Base-by-base conservation (phyloP, 352 stramenopile species). In the Globisporangium orthogonon region DNA sequence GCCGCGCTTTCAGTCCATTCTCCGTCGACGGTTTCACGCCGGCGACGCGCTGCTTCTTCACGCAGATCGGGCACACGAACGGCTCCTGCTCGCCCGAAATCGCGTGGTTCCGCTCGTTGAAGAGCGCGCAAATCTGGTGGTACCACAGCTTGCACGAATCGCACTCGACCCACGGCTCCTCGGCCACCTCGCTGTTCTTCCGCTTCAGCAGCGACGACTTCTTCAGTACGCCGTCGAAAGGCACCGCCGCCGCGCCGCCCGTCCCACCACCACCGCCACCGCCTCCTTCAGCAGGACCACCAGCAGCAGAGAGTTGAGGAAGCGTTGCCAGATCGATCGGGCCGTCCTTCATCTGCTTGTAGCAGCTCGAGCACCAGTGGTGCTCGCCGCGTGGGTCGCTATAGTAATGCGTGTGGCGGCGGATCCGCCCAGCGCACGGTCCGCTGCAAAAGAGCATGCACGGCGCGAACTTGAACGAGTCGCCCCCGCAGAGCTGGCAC, bases 41-140 rank as follows among this genome's bases (percentile, higher is more conserved):
- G 54, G 74, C 69, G 7, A 69, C 69, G 5, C 85, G 85, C 53
- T 91, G 77, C 63, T 94, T 94, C 57, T 90, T 89, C 18, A 91
- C 82, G 62, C 85, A 94, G 55, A 94, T 89, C 4, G 85, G 85
- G 37, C 85, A 94, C 52, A 94, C 85, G 45, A 94, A 94, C 11
- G 79, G 78, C 58, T 94, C 81, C 60, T 94, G 85, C 56, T 94
- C 85, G 2, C 85, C 85, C 13, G 85, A 94, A 41, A 94, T 94
- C 0, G 95, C 94, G 69, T 99, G 98, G 61, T 99, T 98, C 2
- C 97, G 81, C 59, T 97, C 96, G 69, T 99, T 99, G 72, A 99
- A 99, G 11, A 99, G 82, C 33, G 95, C 96, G 71, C 98, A 99
- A 63, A 99, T 98, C 61, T 99, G 96, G 73, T 99, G 98, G 47